Evolutionary conservation across 352 stramenopile species (phyloP).

Genomic region (Globisporangium canariense): DNA sequence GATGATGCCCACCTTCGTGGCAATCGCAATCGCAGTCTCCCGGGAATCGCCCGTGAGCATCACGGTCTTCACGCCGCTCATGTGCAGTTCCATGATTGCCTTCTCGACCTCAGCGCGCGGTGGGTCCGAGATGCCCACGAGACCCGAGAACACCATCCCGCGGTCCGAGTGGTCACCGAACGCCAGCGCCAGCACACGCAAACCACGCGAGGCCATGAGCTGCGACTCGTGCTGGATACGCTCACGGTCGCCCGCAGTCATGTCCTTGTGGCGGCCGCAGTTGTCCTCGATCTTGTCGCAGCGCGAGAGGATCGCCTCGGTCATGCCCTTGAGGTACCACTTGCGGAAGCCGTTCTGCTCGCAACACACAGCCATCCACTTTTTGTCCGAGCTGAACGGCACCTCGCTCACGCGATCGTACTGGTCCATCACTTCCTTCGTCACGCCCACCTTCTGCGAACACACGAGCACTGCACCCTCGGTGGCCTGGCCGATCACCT

Average conservation of each 20-base stretch:
- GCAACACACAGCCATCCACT: slow-evolving; percentile 94
- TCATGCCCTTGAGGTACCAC: slow-evolving; percentile 84
- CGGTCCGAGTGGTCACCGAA: slow-evolving; percentile 81
- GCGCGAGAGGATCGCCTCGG: slow-evolving; percentile 68
- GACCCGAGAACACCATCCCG: slow-evolving; percentile 89
- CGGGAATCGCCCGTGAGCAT: slow-evolving; percentile 96
- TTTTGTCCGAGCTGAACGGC: slow-evolving; percentile 95
- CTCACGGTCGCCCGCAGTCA: slow-evolving; percentile 59
- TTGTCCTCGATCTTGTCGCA: slow-evolving; percentile 79
- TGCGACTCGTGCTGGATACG: slow-evolving; percentile 57
- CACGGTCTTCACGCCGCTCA: slow-evolving; percentile 67
- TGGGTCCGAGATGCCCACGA: slow-evolving; percentile 91
- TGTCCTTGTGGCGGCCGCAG: slow-evolving; percentile 57
- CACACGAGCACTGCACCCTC: slow-evolving; percentile 72
- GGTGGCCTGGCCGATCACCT: slow-evolving; percentile 80
- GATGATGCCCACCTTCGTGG: slow-evolving; percentile 92
- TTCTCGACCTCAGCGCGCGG: slow-evolving; percentile 65
- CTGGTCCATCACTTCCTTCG: slow-evolving; percentile 29
- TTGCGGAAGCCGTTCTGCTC: slow-evolving; percentile 49
- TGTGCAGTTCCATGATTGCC: slow-evolving; percentile 49
- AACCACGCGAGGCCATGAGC: slow-evolving; percentile 66
- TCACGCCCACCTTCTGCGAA: slow-evolving; percentile 65
- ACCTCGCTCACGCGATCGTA: slow-evolving; percentile 88
- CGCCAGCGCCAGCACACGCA: slow-evolving; percentile 90
- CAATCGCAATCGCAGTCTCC: slow-evolving; percentile 95